Base-by-base conservation (phyloP, 495 filamentous ascomycete genomes). In the Hyaloscypha hepaticicola region DNA sequence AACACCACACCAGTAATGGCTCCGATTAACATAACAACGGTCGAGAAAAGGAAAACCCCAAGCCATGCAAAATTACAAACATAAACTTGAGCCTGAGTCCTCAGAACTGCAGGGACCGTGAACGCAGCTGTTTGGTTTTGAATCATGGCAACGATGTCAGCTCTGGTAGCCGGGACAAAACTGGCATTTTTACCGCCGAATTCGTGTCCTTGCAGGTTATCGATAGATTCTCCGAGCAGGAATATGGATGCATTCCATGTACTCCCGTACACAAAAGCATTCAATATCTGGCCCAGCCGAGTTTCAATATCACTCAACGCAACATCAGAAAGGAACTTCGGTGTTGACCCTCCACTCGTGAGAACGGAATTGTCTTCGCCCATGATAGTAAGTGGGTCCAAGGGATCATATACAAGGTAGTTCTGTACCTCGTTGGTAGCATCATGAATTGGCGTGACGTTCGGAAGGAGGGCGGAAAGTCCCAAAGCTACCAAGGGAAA, bases 281-380 rank as follows among this genome's bases (percentile, higher is more conserved):
- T 70, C n/a, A 70, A 34, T 1, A 70, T 11, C 45, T 66, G 63
- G 14, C 68, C 68, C 11, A 70, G 55, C 12, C 68, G 53, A 28
- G 34, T 21, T 12, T 21, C 50, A 33, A 70, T 60, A 21, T 70
- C 68, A 9, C 49, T 14, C 6, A 62, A 57, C 2, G 64, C 14
- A 12, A 66, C 27, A 3, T 34, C 26, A 21, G 26, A 19, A 22
- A 70, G 57, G 34, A 28, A 6, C n/a, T 3, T 3, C 6, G 55
- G 59, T 9, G 55, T 24, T 12, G 55, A 2, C 19, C 48, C 31
- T 8, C 21, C 31, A 24, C 55, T 8, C 14, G 48, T 25, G 26
- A 50, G 50, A 49, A 22, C 33, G 3, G 68, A 57, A 1, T 56
- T 51, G n/a, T 56, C 19, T 1, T 29, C 19, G 5, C 56, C 27